phyloP scores from a whole-genome alignment of 1,284 basidiomycete species.

The Agroathelia rolfsii region DNA sequence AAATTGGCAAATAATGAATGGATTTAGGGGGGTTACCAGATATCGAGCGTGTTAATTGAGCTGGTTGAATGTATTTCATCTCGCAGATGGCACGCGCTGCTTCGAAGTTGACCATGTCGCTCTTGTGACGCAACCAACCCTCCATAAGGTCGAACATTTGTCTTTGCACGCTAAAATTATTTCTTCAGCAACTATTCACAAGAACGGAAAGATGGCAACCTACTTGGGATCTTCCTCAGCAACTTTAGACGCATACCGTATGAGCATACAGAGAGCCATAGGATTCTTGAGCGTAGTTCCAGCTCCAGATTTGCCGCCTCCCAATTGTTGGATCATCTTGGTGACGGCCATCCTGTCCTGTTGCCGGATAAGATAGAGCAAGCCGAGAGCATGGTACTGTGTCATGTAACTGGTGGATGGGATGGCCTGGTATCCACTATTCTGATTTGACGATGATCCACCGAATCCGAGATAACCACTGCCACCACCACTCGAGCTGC shows the following conservation, averaged over 20 bases:
- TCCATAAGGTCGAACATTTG: conserved; percentile 94
- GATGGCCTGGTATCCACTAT: conserved; percentile 66
- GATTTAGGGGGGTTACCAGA: conserved; percentile 45
- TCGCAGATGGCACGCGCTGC: conserved; percentile 96
- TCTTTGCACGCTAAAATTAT: conserved; percentile 59
- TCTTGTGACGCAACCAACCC: conserved; percentile 95
- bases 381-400: conserved; percentile 94
- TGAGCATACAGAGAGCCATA: conserved; percentile 98
- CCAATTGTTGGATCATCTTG: conserved; percentile 98
- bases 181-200: conserved; percentile 6
- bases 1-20: conserved; percentile 7
- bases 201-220: conserved; percentile 18
- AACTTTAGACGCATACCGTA: conserved; percentile 94
- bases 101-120: conserved; percentile 99
- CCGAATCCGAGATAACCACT: conserved; percentile 75
- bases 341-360: conserved; percentile 98
- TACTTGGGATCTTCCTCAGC: conserved; percentile 98
- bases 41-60: conserved; percentile 82
- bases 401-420: conserved; percentile 86
- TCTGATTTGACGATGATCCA: conserved; percentile 34
- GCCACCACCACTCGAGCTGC: conserved; percentile 38
- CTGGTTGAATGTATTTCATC: conserved; percentile 74
- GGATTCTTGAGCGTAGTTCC: conserved; percentile 86
- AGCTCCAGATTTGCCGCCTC: conserved; percentile 78
- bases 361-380: conserved; percentile 92